Conservation (phyloP, 2,329 filamentous ascomycete species). For the Onygenales sp. region DNA sequence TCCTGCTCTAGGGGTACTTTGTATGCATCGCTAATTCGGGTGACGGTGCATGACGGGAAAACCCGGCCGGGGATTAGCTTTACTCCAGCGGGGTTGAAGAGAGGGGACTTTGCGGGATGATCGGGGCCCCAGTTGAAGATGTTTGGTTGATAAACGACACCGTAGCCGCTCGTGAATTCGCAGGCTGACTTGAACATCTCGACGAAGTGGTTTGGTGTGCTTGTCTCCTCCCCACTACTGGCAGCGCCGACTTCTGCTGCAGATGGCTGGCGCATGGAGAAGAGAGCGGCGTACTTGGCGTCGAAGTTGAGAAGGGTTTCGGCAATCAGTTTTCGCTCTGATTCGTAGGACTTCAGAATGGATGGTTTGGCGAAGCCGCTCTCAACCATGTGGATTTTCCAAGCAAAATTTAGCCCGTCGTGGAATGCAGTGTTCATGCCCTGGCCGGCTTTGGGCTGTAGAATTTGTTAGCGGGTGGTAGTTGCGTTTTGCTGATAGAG, state of each 20-base stretch:
- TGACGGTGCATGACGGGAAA: slow-evolving; percentile 70
- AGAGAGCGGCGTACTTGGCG: slow-evolving; percentile 79
- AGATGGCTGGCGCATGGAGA: slow-evolving; percentile 67
- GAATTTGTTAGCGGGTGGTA: slow-evolving; percentile 6
- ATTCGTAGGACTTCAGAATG: slow-evolving; percentile 75
- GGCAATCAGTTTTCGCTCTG: slow-evolving; percentile 74
- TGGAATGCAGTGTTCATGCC: slow-evolving; percentile 54
- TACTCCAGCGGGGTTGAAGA: slow-evolving; percentile 57
- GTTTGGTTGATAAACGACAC: slow-evolving; percentile 76
- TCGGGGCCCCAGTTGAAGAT: slow-evolving; percentile 69
- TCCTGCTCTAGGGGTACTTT: slow-evolving; percentile 85
- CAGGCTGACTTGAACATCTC: slow-evolving; percentile 84
- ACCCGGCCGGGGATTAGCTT: slow-evolving; percentile 65
- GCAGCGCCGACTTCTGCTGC: slow-evolving; percentile 63
- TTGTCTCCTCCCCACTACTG: slow-evolving; percentile 21
- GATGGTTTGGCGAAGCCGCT: slow-evolving; percentile 66
- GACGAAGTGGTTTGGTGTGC: slow-evolving; percentile 59
- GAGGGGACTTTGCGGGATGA: slow-evolving; percentile 60
- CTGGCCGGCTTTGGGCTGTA: slow-evolving; percentile 52
- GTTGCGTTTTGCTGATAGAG: not conserved
- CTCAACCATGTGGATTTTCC: slow-evolving; percentile 92
- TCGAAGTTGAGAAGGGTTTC: slow-evolving; percentile 80
- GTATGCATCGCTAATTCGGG: slow-evolving; percentile 79
- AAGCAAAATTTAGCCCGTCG: slow-evolving; percentile 75
- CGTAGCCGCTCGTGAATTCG: slow-evolving; percentile 88